Base-by-base conservation (phyloP, 441 rosid species). In the Manihot esculenta region DNA sequence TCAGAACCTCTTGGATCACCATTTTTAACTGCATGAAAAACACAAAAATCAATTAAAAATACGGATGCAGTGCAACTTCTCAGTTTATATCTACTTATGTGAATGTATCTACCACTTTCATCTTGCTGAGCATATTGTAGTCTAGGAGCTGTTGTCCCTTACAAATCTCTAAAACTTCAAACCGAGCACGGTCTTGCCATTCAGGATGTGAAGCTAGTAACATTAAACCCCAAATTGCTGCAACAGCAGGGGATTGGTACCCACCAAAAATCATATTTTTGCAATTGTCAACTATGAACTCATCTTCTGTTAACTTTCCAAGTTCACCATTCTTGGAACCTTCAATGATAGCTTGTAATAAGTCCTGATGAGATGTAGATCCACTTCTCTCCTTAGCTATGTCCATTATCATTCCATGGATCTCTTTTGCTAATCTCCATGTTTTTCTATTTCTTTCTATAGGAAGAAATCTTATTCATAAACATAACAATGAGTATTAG, bases 241-340 rank as follows among this genome's bases (percentile, higher is more conserved):
- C 53, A 30, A 75, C 48, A 30, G 74, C 76, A 14, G 67, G 75
- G 23, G 49, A 69, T 61, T 77, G 81, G 23, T 24, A 50, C 17
- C 65, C 76, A 27, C 74, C 66, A 2, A 75, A 62, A 56, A 56
- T 73, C 21, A 76, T 68, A 53, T 76, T 61, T 66, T 73, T 78
- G 70, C 76, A 76, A 62, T 76, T 76, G 75, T 81, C 78, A 27
- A 69, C 78, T 17, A 76, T 33, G 60, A 78, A 73, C 50, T 61
- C 27, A 20, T 71, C 72, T 8, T 49, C 18, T n/a, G 65, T 24
- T 18, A 62, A 68, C 35, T 27, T 7, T 18, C 75, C 44, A 23
- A 62, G 48, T 49, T 50, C 30, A 11, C 59, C 55, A 1, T 10
- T 21, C 15, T 54, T 35, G 24, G 77, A 41, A 74, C 62, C 69